A percentile compares a stretch with the other conserved stretches of the same genome.
Conservation (phyloP, 2,329 filamentous ascomycete genomes). For the Ilyonectria sp. region DNA sequence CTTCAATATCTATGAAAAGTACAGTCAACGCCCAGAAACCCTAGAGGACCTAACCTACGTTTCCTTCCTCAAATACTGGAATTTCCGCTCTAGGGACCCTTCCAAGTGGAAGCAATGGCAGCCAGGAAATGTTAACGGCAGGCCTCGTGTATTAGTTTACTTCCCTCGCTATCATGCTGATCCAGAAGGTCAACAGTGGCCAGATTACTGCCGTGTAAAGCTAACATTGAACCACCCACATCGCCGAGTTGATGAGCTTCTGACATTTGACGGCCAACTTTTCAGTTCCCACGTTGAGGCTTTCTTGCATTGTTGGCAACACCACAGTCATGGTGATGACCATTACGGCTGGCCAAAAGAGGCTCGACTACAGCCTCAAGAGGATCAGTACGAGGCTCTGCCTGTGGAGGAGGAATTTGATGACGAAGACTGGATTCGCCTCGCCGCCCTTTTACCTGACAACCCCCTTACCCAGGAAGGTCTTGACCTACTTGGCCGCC, state of each 20-base stretch:
- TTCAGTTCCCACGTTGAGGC: not conserved
- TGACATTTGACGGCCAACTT: not conserved
- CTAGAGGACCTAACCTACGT: not conserved
- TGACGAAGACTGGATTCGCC: not conserved
- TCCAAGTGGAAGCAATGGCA: no score
- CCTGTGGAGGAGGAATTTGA: not conserved
- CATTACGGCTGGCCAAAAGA: not conserved
- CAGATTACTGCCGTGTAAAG: no score
- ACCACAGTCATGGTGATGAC: not conserved
- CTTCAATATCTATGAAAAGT: not conserved
- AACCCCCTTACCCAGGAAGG: not conserved
- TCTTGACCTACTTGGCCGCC: not conserved
- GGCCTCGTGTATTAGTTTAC: no score
- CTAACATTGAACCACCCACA: no score
- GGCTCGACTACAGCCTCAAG: not conserved
- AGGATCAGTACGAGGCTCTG: not conserved
- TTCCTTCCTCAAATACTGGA: no score
- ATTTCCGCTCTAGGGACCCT: not conserved
- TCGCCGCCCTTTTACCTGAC: not conserved
- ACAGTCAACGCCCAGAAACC: not conserved
- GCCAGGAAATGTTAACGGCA: no score
- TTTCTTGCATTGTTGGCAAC: not conserved
- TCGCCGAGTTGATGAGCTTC: not conserved
- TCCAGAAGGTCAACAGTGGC: no score
- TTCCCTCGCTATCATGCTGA: no score